Percentiles rank a stretch among this genome's conserved stretches.
Evolutionary conservation across 192 early-diverging fungal species (phyloP).

Genomic region (Pilobolus umbonatus): DNA sequence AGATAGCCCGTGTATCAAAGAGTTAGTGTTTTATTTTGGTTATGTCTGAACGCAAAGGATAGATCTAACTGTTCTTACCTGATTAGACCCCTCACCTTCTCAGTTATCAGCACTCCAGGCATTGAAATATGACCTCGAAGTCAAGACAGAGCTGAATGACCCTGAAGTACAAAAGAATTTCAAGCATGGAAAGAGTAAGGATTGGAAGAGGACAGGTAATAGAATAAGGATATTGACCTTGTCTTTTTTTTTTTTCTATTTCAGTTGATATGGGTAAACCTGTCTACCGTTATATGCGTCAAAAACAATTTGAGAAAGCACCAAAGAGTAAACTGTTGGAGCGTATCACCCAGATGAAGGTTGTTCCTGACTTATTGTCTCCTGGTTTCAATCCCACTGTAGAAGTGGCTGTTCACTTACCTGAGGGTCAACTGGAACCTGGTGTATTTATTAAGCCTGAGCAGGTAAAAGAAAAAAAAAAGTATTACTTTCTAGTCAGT

Average conservation of each 20-base stretch:
- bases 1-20: conserved; percentile 33
- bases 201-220: no score
- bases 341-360: conserved; percentile 71
- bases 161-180: conserved; percentile 66
- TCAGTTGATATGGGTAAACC: conserved; percentile 61
- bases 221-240: no score
- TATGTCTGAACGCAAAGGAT: background rate
- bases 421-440: conserved; percentile 33
- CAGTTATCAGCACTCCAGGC: conserved; percentile 48
- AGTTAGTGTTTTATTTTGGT: conserved; percentile 19
- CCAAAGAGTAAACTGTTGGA: conserved; percentile 58
- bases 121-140: conserved; percentile 47
- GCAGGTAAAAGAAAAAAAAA: conserved; percentile 20
- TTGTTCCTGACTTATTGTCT: conserved; percentile 65
- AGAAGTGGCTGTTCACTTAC: conserved; percentile 39
- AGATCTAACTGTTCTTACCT: background rate
- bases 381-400: conserved; percentile 44
- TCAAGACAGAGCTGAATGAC: conserved; percentile 65
- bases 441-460: conserved; percentile 33
- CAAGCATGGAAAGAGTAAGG: conserved; percentile 41
- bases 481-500: conserved; percentile 29
- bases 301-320: conserved; percentile 53
- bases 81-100: conserved; percentile 31
- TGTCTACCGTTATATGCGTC: conserved; percentile 63
- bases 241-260: background rate